phyloP scores from a whole-genome alignment of 2,329 filamentous ascomycete species.

The Aspergillus ruber region DNA sequence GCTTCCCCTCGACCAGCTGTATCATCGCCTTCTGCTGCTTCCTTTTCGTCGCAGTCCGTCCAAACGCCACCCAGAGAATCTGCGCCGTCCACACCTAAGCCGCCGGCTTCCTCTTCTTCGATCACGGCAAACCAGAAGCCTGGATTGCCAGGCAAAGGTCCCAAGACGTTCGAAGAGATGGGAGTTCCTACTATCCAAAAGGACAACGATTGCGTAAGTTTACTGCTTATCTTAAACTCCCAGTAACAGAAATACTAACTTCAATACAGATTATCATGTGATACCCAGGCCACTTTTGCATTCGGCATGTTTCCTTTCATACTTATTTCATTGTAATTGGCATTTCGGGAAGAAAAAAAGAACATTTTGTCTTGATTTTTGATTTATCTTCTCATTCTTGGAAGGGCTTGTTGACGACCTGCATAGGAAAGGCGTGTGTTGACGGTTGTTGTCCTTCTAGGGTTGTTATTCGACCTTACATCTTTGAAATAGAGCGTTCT shows the following conservation, averaged over 20 bases:
- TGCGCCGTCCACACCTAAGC: conserved; percentile 37
- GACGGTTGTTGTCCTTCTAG: not conserved
- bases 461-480: too few relatives aligned
- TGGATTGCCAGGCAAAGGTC: conserved; percentile 60
- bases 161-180: conserved; percentile 97
- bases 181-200: conserved; percentile 78
- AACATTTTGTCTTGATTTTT: conserved; percentile 7
- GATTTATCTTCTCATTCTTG: not conserved
- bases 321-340: conserved; percentile 8
- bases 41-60: conserved; percentile 24
- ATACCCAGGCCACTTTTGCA: conserved; percentile 23
- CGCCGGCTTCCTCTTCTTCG: conserved; percentile 19
- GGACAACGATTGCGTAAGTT: conserved; percentile 82
- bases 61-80: conserved; percentile 26
- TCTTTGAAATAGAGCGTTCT: too few relatives aligned
- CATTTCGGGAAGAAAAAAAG: conserved; percentile 6
- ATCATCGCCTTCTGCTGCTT: conserved; percentile 24
- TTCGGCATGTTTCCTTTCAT: conserved; percentile 10
- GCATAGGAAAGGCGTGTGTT: not conserved
- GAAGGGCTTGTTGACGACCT: not conserved
- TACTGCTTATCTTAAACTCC: not conserved
- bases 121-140: conserved; percentile 30
- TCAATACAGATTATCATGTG: conserved; percentile 34
- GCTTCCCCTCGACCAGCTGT: conserved; percentile 20
- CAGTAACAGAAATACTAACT: conserved; percentile 8